These are phyloP conservation scores for Trametes maxima DNA, from an alignment of 768 basidiomycete genomes.

Conservation along the genomic window DNA sequence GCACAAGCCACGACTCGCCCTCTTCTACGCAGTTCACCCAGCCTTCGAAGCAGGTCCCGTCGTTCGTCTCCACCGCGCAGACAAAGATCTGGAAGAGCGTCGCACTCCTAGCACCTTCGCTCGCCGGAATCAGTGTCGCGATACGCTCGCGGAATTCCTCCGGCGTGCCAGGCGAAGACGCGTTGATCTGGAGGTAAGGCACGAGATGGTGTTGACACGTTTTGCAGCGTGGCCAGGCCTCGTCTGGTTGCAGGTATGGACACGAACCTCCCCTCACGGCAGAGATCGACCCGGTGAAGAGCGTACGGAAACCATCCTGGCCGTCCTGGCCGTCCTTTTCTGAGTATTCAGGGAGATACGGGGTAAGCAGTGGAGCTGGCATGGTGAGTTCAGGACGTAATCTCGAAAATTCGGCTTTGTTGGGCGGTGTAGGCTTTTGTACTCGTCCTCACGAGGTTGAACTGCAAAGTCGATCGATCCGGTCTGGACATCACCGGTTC, in stretches of 20 bases:
- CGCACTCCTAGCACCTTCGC: not conserved
- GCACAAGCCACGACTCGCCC: constrained; percentile 12
- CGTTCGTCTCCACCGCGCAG: constrained; percentile 9
- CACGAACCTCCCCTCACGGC: constrained; percentile 7
- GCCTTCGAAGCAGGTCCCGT: constrained; percentile 11
- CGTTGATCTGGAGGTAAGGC: constrained; percentile 19
- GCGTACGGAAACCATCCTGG: not conserved
- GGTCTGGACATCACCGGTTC: too few relatives aligned
- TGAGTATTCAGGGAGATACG: constrained; percentile 13
- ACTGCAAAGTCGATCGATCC: too few relatives aligned
- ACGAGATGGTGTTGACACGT: constrained; percentile 3
- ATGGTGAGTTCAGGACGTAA: not conserved
- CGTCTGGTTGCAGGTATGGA: not conserved
- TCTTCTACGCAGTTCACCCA: constrained; percentile 3
- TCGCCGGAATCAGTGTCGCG: not conserved
- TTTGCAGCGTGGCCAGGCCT: constrained; percentile 16
- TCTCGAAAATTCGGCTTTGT: too few relatives aligned
- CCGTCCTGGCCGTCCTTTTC: not conserved
- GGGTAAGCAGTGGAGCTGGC: constrained; percentile 1
- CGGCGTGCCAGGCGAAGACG: constrained; percentile 9
- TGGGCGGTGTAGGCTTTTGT: too few relatives aligned
- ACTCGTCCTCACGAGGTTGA: too few relatives aligned
- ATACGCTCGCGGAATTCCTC: constrained; percentile 8
- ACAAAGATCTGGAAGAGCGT: constrained; percentile 14
- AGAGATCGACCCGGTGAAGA: constrained; percentile 4